These are phyloP conservation scores for Termitomyces sp. DNA, from an alignment of 768 basidiomycete species.

Conservation along the genomic window DNA sequence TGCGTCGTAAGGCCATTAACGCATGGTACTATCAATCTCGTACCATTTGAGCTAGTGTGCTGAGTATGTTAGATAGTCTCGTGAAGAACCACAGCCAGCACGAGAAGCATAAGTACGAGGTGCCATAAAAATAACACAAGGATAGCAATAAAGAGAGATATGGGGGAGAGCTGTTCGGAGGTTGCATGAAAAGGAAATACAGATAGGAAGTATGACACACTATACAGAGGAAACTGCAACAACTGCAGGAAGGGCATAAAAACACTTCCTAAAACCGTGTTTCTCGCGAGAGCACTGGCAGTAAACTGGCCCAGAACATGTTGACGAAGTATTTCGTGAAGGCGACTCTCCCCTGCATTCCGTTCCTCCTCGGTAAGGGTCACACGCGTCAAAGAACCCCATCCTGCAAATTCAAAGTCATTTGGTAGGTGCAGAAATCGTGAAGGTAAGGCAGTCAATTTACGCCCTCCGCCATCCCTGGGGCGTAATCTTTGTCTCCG, in stretches of 20 bases:
- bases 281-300: constrained; percentile 62
- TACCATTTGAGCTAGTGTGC: constrained; percentile 55
- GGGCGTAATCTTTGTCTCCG: constrained; percentile 23
- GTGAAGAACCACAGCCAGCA: constrained; percentile 54
- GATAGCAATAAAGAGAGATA: constrained; percentile 60
- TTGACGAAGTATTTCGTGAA: constrained; percentile 22
- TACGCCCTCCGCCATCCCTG: constrained; percentile 34
- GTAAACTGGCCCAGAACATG: constrained; percentile 55
- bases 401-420: constrained; percentile 69
- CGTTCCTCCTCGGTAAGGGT: constrained; percentile 39
- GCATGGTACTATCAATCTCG: neutral
- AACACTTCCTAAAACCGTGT: constrained; percentile 61
- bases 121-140: constrained; percentile 64
- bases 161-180: constrained; percentile 48
- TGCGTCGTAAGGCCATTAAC: neutral
- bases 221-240: constrained; percentile 57
- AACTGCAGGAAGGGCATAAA: constrained; percentile 68
- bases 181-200: neutral
- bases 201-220: constrained; percentile 28
- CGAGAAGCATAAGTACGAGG: constrained; percentile 59
- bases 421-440: constrained; percentile 57
- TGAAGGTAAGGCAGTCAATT: constrained; percentile 39
- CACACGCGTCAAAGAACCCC: constrained; percentile 50
- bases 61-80: constrained; percentile 56
- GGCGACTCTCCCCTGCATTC: constrained; percentile 23